Percentiles rank a stretch among this genome's conserved stretches.
Evolutionary conservation across 495 filamentous ascomycete species (phyloP).

Genomic region (Lophiostoma macrostomum): DNA sequence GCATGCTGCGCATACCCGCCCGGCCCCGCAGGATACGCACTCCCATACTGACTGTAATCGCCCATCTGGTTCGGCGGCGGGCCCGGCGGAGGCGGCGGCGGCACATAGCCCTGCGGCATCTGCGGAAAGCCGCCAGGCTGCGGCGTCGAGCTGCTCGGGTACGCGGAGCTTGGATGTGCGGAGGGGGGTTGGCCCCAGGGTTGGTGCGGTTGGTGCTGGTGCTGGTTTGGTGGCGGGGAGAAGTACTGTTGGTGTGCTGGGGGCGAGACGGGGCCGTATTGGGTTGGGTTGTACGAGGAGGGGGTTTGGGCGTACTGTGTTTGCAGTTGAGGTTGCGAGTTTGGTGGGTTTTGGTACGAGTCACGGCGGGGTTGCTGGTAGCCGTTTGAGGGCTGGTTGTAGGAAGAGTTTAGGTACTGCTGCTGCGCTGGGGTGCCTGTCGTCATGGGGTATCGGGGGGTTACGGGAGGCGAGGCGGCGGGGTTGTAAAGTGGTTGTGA

Average conservation of each 20-base stretch:
- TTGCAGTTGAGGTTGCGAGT: constrained; percentile 40
- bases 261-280: constrained; percentile 41
- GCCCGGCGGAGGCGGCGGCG: constrained; percentile 79
- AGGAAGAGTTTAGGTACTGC: constrained; percentile 31
- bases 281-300: constrained; percentile 47
- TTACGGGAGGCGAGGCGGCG: constrained; percentile 38
- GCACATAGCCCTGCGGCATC: constrained; percentile 80
- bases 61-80: constrained; percentile 68
- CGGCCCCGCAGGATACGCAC: constrained; percentile 56
- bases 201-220: constrained; percentile 11
- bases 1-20: constrained; percentile 56
- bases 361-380: constrained; percentile 39
- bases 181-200: constrained; percentile 16
- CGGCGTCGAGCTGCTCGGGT: constrained; percentile 19
- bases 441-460: constrained; percentile 36
- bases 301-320: constrained; percentile 43
- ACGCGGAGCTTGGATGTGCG: too few species aligned
- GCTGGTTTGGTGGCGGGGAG: constrained; percentile 29
- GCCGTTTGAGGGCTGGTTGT: constrained; percentile 22
- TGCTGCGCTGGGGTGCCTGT: constrained; percentile 10
- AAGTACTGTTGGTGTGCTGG: constrained; percentile 41
- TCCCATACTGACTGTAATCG: constrained; percentile 49
- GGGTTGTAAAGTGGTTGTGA: constrained; percentile 40
- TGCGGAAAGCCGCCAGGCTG: constrained; percentile 19
- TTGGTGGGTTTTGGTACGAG: constrained; percentile 20